Evolutionary conservation across 2,329 filamentous ascomycete species (phyloP).

Genomic region (Didymella keratinophila): DNA sequence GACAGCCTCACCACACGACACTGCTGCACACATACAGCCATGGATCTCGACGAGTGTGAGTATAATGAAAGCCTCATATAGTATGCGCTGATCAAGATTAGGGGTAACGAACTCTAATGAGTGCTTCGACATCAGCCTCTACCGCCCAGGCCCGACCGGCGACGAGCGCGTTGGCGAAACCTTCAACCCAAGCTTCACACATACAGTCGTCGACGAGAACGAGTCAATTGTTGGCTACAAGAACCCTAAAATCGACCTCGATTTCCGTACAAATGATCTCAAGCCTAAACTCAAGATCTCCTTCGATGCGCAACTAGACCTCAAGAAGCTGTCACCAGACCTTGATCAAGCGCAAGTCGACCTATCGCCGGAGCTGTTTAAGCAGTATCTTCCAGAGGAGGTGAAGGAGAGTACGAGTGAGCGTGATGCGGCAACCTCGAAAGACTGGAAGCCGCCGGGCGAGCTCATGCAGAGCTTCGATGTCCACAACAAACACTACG

Average conservation of each 20-base stretch:
- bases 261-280: conserved; percentile 76
- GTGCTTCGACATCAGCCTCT: conserved; percentile 50
- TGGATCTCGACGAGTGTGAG: conserved; percentile 49
- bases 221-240: conserved; percentile 92
- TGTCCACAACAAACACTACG: conserved; percentile 70
- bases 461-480: conserved; percentile 71
- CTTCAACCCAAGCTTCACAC: conserved; percentile 89
- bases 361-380: conserved; percentile 66
- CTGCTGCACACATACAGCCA: conserved; percentile 14
- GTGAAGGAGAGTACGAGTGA: conserved; percentile 43
- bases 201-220: conserved; percentile 91
- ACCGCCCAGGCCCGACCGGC: conserved; percentile 36
- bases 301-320: conserved; percentile 76
- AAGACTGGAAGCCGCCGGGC: conserved; percentile 75
- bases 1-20: conserved; percentile 3
- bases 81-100: conserved; percentile 27
- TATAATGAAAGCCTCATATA: not conserved
- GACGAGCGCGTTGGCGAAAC: conserved; percentile 59
- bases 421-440: conserved; percentile 29
- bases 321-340: conserved; percentile 67
- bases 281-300: conserved; percentile 76
- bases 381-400: conserved; percentile 51
- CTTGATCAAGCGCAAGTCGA: conserved; percentile 68
- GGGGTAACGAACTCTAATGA: conserved; percentile 49
- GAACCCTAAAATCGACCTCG: conserved; percentile 76